Evolutionary conservation across 2,329 filamentous ascomycete species (phyloP), one percentile per base, ranked within the genome.

Genomic region (Colletotrichum agaves): DNA sequence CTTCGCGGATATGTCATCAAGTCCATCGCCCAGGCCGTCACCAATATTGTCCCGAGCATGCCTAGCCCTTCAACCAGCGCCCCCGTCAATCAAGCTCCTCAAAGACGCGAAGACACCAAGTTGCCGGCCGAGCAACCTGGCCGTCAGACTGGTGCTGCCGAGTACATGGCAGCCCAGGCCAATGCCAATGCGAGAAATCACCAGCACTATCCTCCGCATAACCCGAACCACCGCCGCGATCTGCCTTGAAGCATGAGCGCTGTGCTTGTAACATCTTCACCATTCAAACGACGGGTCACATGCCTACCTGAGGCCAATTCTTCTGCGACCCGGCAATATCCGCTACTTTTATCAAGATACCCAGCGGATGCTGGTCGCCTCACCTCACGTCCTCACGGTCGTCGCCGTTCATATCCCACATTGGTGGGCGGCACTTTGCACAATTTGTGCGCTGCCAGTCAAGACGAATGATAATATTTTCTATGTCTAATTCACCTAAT

Each of bases 1-100:
- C 86, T 96, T 33, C 87, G 92, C 66, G 86, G 87, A 72, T 92
- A 91, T 73, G 89, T 94, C 64, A 89, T 94, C 69, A 87, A 89
- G 61, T 89, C 89, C 3, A 92, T 95, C 71, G 88, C 92, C 12
- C 87, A 90, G 73, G 90, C 91, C 47, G 89, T 94, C 68, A 91
- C 89, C 64, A 87, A 89, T 70, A 86, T 93, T 55, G 84, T 90
- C 39, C 86, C 89, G 55, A 83, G 86, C 23, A 71, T 78, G 31
- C 74, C 79, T 12, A 74, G 73, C 56, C 74, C 76, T 50, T 69
- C 75, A 50, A 70, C 63, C 64, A 63, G 58, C 56, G 33, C 69
- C 55, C 66, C 60, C 64, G 63, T 70, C 58, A 63, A 73, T 37
- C 71, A 74, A 15, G 65, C 68, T 15, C 69, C 74, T 31, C 73